Evolutionary conservation across 176 grass and related monocot genomes (phyloP).

Genomic region (Triticum urartu): DNA sequence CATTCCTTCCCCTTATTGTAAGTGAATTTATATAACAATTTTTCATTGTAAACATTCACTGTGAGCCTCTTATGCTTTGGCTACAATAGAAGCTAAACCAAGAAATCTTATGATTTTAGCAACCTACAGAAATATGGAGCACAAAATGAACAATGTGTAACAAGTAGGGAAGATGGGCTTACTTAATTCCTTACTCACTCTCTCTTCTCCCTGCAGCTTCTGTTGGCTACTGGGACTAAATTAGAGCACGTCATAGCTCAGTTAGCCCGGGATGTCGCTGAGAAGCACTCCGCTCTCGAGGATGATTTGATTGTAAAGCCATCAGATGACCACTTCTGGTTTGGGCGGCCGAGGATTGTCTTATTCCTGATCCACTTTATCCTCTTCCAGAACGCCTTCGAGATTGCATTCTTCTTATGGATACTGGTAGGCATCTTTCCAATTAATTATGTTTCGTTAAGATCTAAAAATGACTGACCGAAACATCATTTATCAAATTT

Average conservation of each 20-base stretch:
- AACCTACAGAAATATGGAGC: background rate
- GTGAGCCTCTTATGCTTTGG: conserved; percentile 8
- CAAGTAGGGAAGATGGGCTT: background rate
- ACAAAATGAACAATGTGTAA: background rate
- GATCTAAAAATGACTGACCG: background rate
- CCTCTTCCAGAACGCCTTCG: conserved; percentile 10
- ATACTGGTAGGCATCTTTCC: conserved; percentile 56
- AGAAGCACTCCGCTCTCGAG: conserved; percentile 51
- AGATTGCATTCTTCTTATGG: conserved; percentile 89
- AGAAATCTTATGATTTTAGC: background rate
- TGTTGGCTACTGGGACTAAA: conserved; percentile 82
- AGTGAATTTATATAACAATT: conserved; percentile 21
- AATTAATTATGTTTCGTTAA: background rate
- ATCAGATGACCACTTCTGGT: conserved; percentile 86
- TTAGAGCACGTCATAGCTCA: conserved; percentile 75
- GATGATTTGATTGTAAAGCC: conserved; percentile 78
- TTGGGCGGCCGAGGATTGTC: conserved; percentile 46
- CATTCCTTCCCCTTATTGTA: conserved; percentile 85
- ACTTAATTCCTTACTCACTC: background rate
- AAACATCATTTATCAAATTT: background rate
- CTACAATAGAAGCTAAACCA: background rate
- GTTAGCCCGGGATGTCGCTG: conserved; percentile 71
- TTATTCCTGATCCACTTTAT: conserved; percentile 79
- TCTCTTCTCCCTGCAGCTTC: conserved; percentile 48
- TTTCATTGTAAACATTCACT: background rate